Evolutionary conservation across 495 filamentous ascomycete genomes (phyloP).

Genomic region (Talaromyces adpressus): DNA sequence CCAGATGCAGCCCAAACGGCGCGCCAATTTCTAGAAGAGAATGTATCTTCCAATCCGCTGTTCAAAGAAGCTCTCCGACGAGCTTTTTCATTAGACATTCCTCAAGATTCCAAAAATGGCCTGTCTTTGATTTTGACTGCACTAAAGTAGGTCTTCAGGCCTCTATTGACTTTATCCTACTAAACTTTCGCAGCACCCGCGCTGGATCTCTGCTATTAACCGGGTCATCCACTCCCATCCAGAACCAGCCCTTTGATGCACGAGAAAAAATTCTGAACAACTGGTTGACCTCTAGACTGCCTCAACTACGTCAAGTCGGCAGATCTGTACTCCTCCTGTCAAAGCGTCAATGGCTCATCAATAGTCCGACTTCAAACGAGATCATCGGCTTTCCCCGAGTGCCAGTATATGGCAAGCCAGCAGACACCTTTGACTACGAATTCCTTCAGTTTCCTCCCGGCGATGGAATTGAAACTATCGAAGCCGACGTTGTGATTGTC

Average conservation of each 20-base stretch:
- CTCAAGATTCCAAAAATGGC: constrained; percentile 41
- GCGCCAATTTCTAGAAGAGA: constrained; percentile 41
- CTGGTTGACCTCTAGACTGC: constrained; percentile 53
- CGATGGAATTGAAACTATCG: constrained; percentile 46
- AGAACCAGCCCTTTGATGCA: constrained; percentile 52
- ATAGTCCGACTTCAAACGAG: constrained; percentile 47
- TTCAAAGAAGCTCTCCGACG: constrained; percentile 41
- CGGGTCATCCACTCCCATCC: constrained; percentile 53
- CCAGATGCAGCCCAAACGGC: constrained; percentile 26
- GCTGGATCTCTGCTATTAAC: constrained; percentile 62
- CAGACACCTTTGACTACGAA: constrained; percentile 45
- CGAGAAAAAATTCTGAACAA: constrained; percentile 53
- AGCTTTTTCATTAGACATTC: constrained; percentile 32
- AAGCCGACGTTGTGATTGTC: constrained; percentile 78
- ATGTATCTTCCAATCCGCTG: constrained; percentile 36
- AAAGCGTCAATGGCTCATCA: constrained; percentile 51
- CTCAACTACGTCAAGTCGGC: constrained; percentile 48
- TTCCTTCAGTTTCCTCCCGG: constrained; percentile 45
- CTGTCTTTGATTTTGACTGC: constrained; percentile 44
- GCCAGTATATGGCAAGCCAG: constrained; percentile 53
- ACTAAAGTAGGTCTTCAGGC: constrained; percentile 39
- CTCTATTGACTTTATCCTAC: constrained; percentile 3
- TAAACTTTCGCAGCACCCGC: constrained; percentile 44
- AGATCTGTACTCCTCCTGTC: constrained; percentile 49
- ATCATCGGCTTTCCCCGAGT: constrained; percentile 57